Base-by-base conservation (phyloP, 108 stramenopile genomes). In the Stephanodiscus triporus region DNA sequence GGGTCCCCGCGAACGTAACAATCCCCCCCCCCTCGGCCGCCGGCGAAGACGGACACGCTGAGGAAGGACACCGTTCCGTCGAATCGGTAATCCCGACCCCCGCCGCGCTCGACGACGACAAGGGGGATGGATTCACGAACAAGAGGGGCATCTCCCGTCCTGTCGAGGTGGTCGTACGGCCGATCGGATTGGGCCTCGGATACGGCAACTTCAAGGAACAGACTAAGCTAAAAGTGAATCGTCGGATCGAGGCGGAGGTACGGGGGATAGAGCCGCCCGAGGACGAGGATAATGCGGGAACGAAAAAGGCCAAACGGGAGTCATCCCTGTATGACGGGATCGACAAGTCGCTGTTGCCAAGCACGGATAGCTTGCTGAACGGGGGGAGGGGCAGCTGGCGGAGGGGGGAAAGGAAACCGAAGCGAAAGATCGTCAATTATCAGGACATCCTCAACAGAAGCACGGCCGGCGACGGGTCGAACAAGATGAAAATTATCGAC, bases 151-250 rank as follows among this genome's bases (percentile, higher is more conserved):
- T 97, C 43, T 91, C 95, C 6, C 78, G 87, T 48, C 89, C 97
- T n/a, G 86, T 97, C 22, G 92, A 96, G 79, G 97, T 97, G 17
- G 91, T 92, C 17, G 97, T 97, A 45, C 88, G 97, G 30, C 97
- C 97, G 7, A 63, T 66, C 17, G 89, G 89, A 48, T 55, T 97
- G 56, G 97, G 97, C 32, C 77, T 97, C 43, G 97, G 97, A 10
- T 97, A 85, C 78, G 95, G 95, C 38, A 83, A 83, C 47, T 94
- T 95, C 67, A 89, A 93, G 55, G 96, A 94, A 65, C 87, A 86
- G 29, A 80, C 91, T 0, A 75, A 91, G 63, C 68, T 96, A 10
- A 90, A 91, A 45, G 72, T 78, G 38, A 91, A 95, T 80, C 80
- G 75, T 26, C 77, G 87, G 54, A 92, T 95, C 58, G 88, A 91